These are phyloP conservation scores for Helicocarpus griseus DNA, from an alignment of 2,329 filamentous ascomycete species.

Conservation along the genomic window DNA sequence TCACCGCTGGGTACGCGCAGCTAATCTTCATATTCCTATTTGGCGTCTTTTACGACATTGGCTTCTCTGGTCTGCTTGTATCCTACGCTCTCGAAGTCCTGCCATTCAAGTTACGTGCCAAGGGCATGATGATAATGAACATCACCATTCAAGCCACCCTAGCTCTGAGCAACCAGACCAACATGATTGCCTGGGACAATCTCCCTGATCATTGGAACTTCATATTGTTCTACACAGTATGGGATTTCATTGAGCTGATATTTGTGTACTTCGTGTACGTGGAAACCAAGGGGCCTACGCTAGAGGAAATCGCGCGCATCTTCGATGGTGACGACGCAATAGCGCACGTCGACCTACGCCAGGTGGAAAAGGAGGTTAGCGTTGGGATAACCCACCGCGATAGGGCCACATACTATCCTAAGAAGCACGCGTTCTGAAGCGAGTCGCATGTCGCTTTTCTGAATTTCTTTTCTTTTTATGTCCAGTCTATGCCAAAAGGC, in stretches of 20 bases:
- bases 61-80: slow-evolving; percentile 19
- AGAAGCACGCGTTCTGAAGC: too few species aligned
- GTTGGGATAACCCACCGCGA: too few species aligned
- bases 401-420: too few species aligned
- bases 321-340: slow-evolving; percentile 55
- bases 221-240: slow-evolving; percentile 16
- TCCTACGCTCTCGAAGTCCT: slow-evolving; percentile 23
- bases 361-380: neutral
- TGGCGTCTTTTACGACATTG: slow-evolving; percentile 22
- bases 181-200: slow-evolving; percentile 17
- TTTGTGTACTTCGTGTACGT: slow-evolving; percentile 33
- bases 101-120: slow-evolving; percentile 30
- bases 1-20: slow-evolving; percentile 36
- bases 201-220: slow-evolving; percentile 18
- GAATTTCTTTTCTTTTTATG: too few species aligned
- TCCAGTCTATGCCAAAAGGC: too few species aligned
- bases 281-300: slow-evolving; percentile 60
- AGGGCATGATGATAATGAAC: slow-evolving; percentile 31
- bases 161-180: slow-evolving; percentile 20
- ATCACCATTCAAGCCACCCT: slow-evolving; percentile 48
- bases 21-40: slow-evolving; percentile 40
- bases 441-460: too few species aligned
- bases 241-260: slow-evolving; percentile 23
- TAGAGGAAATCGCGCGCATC: slow-evolving; percentile 61
- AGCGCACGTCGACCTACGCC: neutral